These are phyloP conservation scores for Phyllosticta ampelicida DNA, from an alignment of 2,329 filamentous ascomycete species.

Conservation along the genomic window DNA sequence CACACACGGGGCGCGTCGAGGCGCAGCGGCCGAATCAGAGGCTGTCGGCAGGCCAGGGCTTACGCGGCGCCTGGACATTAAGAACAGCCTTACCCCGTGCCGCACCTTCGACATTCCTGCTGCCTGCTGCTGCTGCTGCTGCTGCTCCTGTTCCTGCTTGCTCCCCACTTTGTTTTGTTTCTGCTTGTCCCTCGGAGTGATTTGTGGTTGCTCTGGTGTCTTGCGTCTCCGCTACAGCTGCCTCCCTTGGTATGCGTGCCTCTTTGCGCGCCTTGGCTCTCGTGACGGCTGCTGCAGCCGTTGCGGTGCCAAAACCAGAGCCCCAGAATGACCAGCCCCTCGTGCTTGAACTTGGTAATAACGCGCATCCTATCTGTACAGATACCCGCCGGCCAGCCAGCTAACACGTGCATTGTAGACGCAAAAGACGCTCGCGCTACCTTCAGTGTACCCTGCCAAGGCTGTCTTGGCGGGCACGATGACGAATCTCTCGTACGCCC, in stretches of 20 bases:
- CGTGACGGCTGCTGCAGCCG: conserved; percentile 20
- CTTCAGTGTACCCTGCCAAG: conserved; percentile 31
- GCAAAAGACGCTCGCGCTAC: conserved; percentile 24
- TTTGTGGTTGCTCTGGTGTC: neutral
- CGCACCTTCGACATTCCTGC: conserved; percentile 2
- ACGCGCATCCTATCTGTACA: neutral
- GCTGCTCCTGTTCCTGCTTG: no score
- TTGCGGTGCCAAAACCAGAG: conserved; percentile 16
- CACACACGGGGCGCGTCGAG: neutral
- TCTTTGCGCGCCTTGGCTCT: conserved; percentile 6
- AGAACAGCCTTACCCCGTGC: conserved; percentile 10
- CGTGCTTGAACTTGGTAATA: conserved; percentile 9
- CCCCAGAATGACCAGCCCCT: conserved; percentile 10
- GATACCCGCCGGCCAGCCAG: conserved; percentile 4
- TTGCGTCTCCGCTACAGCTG: neutral
- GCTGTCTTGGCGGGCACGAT: conserved; percentile 32
- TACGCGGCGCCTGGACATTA: conserved; percentile 9
- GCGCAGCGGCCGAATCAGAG: neutral
- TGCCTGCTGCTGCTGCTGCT: no score
- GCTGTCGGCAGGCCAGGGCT: neutral
- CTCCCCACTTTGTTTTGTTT: conserved; percentile 3
- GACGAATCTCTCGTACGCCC: conserved; percentile 30
- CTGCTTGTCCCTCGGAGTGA: neutral
- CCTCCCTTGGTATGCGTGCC: conserved; percentile 7
- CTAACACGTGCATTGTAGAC: conserved; percentile 3